phyloP scores from a whole-genome alignment of 2,329 filamentous ascomycete genomes.

The Orbilia javanica region DNA sequence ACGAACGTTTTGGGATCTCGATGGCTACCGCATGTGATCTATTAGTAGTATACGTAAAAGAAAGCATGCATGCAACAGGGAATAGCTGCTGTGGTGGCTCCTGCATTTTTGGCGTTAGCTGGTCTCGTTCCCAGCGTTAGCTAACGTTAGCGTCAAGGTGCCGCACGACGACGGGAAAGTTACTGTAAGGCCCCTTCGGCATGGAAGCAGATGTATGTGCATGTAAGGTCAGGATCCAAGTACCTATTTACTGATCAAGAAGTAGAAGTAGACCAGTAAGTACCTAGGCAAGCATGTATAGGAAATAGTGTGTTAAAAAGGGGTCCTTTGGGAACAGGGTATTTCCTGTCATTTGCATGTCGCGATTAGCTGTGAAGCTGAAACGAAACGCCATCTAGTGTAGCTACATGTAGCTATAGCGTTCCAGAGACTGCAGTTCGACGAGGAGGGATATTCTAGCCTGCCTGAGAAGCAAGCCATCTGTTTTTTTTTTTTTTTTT shows the following conservation, averaged over 20 bases:
- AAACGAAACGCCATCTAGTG: conserved; percentile 32
- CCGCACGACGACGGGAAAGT: conserved; percentile 45
- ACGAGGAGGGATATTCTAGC: conserved; percentile 32
- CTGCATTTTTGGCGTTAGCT: no score
- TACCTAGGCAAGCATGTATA: neutral
- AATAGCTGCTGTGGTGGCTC: neutral
- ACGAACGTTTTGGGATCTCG: conserved; percentile 2
- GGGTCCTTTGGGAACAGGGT: conserved; percentile 6
- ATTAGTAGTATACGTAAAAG: conserved; percentile 31
- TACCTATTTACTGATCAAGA: neutral
- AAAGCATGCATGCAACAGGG: conserved; percentile 18
- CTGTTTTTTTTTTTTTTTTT: neutral
- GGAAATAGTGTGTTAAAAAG: neutral
- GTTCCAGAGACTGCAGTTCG: conserved; percentile 18
- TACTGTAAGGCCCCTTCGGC: neutral
- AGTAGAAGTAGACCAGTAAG: neutral
- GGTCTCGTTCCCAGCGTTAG: no score
- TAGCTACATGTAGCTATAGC: conserved; percentile 6
- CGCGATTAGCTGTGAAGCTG: conserved; percentile 34
- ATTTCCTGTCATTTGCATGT: conserved; percentile 27
- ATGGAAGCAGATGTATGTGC: neutral
- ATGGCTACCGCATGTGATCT: conserved; percentile 20
- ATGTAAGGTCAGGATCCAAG: no score
- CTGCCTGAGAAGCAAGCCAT: conserved; percentile 13
- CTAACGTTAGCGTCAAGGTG: neutral